Percentiles rank a stretch among this genome's conserved stretches.
phyloP scores from a whole-genome alignment of 1,284 basidiomycete genomes.

The Gymnopus androsaceus region DNA sequence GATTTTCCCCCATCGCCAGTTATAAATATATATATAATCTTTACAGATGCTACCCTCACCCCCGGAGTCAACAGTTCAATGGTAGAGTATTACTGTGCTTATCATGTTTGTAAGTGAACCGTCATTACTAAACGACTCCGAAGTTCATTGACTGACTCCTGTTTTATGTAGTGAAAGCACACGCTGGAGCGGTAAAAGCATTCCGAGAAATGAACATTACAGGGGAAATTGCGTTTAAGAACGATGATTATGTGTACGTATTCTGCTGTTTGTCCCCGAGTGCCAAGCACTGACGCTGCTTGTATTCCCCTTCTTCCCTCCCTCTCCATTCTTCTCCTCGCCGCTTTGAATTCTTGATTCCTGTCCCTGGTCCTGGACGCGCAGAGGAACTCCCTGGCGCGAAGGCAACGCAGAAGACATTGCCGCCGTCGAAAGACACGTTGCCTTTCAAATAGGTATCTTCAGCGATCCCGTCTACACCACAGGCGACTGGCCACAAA shows the following conservation, averaged over 20 bases:
- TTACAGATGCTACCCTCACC: slow-evolving; percentile 39
- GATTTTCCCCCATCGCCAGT: neutral
- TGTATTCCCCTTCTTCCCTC: too few species aligned
- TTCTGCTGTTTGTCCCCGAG: too few species aligned
- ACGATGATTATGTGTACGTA: slow-evolving; percentile 48
- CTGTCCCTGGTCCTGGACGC: neutral
- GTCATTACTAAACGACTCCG: too few species aligned
- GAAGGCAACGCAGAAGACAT: slow-evolving; percentile 43
- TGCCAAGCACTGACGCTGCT: too few species aligned
- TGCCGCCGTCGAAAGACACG: slow-evolving; percentile 45
- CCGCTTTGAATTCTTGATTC: neutral
- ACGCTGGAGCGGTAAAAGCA: slow-evolving; percentile 47
- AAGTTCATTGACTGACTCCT: too few species aligned
- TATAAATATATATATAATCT: neutral
- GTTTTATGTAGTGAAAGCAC: slow-evolving; percentile 41
- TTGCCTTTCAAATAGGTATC: slow-evolving; percentile 46
- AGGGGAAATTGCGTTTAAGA: slow-evolving; percentile 51
- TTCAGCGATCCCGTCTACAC: slow-evolving; percentile 47
- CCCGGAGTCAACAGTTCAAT: slow-evolving; percentile 41
- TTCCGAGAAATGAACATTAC: slow-evolving; percentile 47
- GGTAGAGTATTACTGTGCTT: slow-evolving; percentile 44
- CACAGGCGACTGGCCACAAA: slow-evolving; percentile 49
- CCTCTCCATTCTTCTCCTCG: too few species aligned
- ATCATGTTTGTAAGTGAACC: slow-evolving; percentile 40
- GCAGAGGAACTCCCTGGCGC: slow-evolving; percentile 47